Evolutionary conservation across 2,329 filamentous ascomycete species (phyloP).

Genomic region (Tolypocladium capitatum): DNA sequence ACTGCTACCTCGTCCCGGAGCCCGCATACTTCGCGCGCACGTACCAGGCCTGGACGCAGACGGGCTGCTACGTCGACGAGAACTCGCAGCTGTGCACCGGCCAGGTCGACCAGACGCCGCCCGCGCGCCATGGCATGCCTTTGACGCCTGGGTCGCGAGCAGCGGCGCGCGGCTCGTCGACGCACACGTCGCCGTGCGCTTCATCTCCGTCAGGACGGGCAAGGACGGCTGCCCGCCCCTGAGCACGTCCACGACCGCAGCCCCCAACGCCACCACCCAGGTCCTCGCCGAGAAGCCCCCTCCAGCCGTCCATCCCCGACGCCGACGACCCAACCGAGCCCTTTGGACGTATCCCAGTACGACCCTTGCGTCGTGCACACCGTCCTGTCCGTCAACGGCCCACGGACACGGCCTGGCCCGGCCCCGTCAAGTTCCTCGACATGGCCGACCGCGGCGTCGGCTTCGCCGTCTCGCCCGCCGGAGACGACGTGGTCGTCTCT

Average conservation of each 20-base stretch:
- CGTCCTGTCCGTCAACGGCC: constrained; percentile 24
- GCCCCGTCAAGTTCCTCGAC: constrained; percentile 47
- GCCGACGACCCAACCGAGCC: constrained; percentile 14
- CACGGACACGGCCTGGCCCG: constrained; percentile 43
- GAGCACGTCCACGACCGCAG: constrained; percentile 10
- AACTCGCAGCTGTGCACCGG: not conserved
- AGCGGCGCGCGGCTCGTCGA: constrained; percentile 11
- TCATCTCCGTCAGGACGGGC: constrained; percentile 28
- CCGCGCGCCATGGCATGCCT: constrained; percentile 19
- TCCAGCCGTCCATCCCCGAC: constrained; percentile 13
- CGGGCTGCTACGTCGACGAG: not conserved
- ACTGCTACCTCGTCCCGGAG: constrained; percentile 51
- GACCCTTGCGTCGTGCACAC: constrained; percentile 35
- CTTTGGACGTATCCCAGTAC: not conserved
- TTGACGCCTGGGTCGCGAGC: constrained; percentile 31
- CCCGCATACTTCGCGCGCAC: constrained; percentile 38
- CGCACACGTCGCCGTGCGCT: constrained; percentile 19
- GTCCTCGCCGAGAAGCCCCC: constrained; percentile 10
- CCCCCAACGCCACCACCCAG: constrained; percentile 26
- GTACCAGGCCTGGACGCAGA: constrained; percentile 27
- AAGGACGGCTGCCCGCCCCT: constrained; percentile 17
- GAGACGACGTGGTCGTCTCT: constrained; percentile 14
- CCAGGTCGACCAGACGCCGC: constrained; percentile 22
- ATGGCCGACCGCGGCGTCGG: constrained; percentile 26
- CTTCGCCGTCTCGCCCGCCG: constrained; percentile 15